Evolutionary conservation across 2,329 filamentous ascomycete genomes (phyloP).

Genomic region (Phaeosphaeria sp.): DNA sequence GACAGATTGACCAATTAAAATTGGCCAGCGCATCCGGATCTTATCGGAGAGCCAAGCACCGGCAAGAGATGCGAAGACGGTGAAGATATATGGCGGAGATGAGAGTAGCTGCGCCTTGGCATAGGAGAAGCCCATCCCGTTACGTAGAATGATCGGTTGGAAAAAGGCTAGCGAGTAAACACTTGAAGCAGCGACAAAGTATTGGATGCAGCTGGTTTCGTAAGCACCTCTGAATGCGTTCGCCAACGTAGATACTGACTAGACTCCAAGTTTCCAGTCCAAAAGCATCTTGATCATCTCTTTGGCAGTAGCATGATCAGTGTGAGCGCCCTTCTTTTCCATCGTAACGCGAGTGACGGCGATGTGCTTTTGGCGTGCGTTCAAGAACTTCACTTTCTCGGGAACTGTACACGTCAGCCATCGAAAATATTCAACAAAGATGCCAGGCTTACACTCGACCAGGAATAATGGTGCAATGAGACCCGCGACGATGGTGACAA

Average conservation of each 20-base stretch:
- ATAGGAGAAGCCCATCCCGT: constrained; percentile 35
- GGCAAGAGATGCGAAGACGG: constrained; percentile 23
- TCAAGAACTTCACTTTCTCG: constrained; percentile 37
- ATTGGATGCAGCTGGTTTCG: constrained; percentile 28
- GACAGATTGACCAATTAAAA: constrained; percentile 25
- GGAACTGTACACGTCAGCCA: constrained; percentile 18
- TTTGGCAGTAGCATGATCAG: constrained; percentile 31
- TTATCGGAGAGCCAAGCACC: constrained; percentile 31
- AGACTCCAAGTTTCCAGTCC: constrained; percentile 40
- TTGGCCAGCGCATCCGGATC: constrained; percentile 28
- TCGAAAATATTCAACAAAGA: no score
- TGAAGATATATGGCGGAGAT: constrained; percentile 31
- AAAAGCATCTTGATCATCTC: constrained; percentile 30
- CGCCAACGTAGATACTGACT: constrained; percentile 16
- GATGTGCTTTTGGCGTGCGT: constrained; percentile 33
- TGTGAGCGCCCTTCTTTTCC: constrained; percentile 30
- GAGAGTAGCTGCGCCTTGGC: constrained; percentile 29
- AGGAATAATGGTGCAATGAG: constrained; percentile 30
- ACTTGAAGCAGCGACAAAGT: constrained; percentile 38
- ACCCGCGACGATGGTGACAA: constrained; percentile 24
- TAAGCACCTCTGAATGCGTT: background rate
- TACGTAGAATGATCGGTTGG: constrained; percentile 31
- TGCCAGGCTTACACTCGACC: constrained; percentile 24
- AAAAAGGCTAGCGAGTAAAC: constrained; percentile 34
- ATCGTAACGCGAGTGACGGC: constrained; percentile 28